Evolutionary conservation across 306 rosid species (phyloP).

Genomic region (Purshia tridentata): DNA sequence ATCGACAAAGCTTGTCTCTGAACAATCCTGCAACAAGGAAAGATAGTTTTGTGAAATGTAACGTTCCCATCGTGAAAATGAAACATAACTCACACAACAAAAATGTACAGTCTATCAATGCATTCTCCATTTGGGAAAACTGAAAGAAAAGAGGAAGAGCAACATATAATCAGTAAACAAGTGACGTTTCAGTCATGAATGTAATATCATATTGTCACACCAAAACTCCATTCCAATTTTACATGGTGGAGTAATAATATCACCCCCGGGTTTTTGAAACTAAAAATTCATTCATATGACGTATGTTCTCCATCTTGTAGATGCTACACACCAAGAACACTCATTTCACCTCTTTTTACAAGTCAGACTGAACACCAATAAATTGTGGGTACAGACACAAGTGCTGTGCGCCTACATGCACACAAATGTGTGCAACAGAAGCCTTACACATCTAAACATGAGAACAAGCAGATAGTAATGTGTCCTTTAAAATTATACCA

Average conservation of each 20-base stretch:
- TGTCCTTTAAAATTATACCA: too few relatives aligned
- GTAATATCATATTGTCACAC: neutral
- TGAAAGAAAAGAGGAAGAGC: neutral
- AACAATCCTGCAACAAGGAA: constrained; percentile 42
- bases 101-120: neutral
- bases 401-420: too few relatives aligned
- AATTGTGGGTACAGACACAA: too few relatives aligned
- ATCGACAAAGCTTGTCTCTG: constrained; percentile 38
- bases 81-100: neutral
- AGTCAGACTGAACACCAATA: too few relatives aligned
- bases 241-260: too few relatives aligned
- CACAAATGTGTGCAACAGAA: too few relatives aligned
- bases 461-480: too few relatives aligned
- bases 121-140: neutral
- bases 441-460: too few relatives aligned
- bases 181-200: neutral
- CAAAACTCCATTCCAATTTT: neutral
- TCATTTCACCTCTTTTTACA: too few relatives aligned
- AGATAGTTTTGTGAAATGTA: neutral
- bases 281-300: neutral
- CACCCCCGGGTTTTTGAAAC: too few relatives aligned
- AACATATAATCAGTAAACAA: neutral
- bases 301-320: neutral
- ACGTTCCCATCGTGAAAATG: neutral
- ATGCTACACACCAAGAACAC: neutral